Conservation (phyloP, 169 alveolate genomes). For the Theileria orientalis region DNA sequence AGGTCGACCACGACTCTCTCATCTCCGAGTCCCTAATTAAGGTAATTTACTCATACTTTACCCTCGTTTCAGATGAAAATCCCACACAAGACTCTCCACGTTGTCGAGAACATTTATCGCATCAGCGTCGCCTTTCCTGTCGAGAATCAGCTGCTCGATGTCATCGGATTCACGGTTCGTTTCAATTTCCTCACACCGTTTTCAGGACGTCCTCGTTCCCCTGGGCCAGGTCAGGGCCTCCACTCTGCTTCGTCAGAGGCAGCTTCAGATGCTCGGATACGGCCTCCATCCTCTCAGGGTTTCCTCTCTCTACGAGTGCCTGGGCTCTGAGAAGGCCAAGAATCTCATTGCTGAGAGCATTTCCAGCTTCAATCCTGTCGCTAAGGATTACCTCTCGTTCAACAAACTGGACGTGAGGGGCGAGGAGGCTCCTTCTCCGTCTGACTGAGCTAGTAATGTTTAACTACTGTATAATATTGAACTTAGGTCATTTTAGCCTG, state of each 20-base stretch:
- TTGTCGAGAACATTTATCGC: conserved; percentile 46
- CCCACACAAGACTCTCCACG: conserved; percentile 66
- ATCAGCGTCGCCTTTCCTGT: conserved; percentile 57
- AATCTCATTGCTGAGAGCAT: conserved; percentile 54
- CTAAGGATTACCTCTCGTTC: conserved; percentile 49
- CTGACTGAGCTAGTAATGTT: neutral
- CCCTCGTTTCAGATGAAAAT: conserved; percentile 48
- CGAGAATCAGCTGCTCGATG: conserved; percentile 56
- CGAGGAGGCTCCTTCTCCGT: neutral
- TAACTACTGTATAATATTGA: neutral
- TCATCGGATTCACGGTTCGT: conserved; percentile 40
- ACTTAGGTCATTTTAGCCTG: no score
- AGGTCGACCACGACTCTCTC: conserved; percentile 54
- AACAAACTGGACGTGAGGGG: neutral
- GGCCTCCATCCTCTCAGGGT: conserved; percentile 36
- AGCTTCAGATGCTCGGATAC: conserved; percentile 57
- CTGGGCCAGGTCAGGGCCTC: conserved; percentile 46
- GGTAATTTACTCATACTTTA: neutral
- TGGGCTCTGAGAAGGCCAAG: conserved; percentile 12
- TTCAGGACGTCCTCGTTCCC: conserved; percentile 57
- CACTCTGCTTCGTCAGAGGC: conserved; percentile 55
- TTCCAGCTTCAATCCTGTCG: conserved; percentile 34
- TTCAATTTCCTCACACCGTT: neutral
- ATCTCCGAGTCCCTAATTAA: conserved; percentile 46
- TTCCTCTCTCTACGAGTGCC: conserved; percentile 27